Base-by-base conservation (phyloP, 495 filamentous ascomycete genomes). In the Neurospora tetrasperma region DNA sequence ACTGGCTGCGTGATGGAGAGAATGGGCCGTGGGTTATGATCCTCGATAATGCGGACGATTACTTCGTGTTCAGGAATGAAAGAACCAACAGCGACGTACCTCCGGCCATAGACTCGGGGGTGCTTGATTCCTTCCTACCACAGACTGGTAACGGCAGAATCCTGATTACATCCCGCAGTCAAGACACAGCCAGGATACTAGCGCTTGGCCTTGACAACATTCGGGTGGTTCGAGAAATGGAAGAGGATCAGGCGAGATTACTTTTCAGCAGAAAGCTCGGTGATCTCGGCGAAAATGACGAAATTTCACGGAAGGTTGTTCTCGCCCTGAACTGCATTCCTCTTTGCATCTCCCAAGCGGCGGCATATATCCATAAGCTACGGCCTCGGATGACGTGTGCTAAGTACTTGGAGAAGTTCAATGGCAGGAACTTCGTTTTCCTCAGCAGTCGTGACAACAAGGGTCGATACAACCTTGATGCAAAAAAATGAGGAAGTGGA, bases 301-400 rank as follows among this genome's bases (percentile, higher is more conserved):
- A 74, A 2, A 70, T 74, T 42, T 48, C 41, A 11, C 40, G 41
- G 31, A 70, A 78, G 41, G 75, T 85, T 1, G 73, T 76, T 18
- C 62, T 44, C 18, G 75, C 74, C 16, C 77, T 86, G 10, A 83
- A 84, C 4, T 81, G 69, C 68, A 79, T 87, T 73, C 83, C 85
- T 10, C 83, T 86, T n/a, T 83, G 83, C 1, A 83, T 86, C 43
- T 75, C 78, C 0, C 84, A 86, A 69, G 83, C 84, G 3, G 83
- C 83, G 6, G 78, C 77, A 9, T 86, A 82, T 70, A 85, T 86
- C 71, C 69, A 71, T 54, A 38, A 35, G 0, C 70, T 73, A 42
- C 27, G 35, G 41, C 72, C 75, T 59, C 72, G 40, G 54, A 76
- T 27, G 23, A 54, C n/a, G 10, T 23, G 10, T 9, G 41, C 41